Evolutionary conservation across 305 asterid genomes (phyloP).

Genomic region (Euphrasia arctica): DNA sequence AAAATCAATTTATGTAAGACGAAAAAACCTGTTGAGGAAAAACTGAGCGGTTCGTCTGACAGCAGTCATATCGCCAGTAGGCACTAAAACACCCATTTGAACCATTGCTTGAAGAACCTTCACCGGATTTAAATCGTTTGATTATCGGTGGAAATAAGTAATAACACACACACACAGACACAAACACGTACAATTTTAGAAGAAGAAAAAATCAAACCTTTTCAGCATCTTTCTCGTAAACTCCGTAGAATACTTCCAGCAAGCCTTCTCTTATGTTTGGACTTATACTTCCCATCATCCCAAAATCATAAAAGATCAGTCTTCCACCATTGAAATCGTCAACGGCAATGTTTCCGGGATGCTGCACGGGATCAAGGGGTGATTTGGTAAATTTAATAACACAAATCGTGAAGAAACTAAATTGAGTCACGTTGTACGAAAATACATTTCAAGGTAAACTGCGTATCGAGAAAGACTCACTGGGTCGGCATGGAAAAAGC

Average conservation of each 20-base stretch:
- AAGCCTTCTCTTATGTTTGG: slow-evolving; percentile 91
- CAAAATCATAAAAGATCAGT: slow-evolving; percentile 92
- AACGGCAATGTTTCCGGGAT: slow-evolving; percentile 98
- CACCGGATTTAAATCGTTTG: slow-evolving; percentile 25
- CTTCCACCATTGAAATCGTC: slow-evolving; percentile 99
- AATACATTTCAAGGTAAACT: not conserved
- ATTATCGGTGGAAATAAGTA: not conserved
- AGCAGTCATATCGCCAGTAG: slow-evolving; percentile 97
- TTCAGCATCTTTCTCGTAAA: slow-evolving; percentile 92
- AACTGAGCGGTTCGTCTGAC: slow-evolving; percentile 96
- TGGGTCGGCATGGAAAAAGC: slow-evolving; percentile 98
- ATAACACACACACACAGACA: too few relatives aligned
- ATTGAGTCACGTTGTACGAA: too few relatives aligned
- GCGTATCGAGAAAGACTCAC: slow-evolving; percentile 40
- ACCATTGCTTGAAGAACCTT: slow-evolving; percentile 94
- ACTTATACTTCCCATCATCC: slow-evolving; percentile 99
- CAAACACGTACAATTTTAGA: too few relatives aligned
- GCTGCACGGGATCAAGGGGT: slow-evolving; percentile 46
- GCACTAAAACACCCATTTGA: slow-evolving; percentile 98
- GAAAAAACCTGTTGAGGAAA: slow-evolving; percentile 77
- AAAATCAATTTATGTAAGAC: not conserved
- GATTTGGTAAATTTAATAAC: slow-evolving; percentile 14
- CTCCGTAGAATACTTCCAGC: slow-evolving; percentile 93
- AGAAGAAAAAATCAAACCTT: slow-evolving; percentile 40
- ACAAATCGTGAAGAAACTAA: not conserved